These are phyloP conservation scores for Amphichorda felina DNA, from an alignment of 2,329 filamentous ascomycete species.

Conservation along the genomic window DNA sequence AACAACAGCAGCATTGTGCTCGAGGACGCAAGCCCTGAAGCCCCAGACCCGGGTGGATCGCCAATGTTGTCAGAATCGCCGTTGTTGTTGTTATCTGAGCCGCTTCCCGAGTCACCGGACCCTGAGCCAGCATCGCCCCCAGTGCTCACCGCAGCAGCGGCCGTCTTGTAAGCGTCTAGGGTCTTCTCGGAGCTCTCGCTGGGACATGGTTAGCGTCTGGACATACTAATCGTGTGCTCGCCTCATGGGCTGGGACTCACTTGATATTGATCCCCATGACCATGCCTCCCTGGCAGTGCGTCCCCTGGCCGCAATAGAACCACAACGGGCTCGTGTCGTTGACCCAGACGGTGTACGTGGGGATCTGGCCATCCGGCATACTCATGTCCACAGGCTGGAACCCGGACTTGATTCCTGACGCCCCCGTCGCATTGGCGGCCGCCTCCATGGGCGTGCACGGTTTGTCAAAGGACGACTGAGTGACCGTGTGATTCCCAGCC, in stretches of 20 bases:
- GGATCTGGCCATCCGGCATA: conserved; percentile 34
- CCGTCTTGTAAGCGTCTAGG: conserved; percentile 33
- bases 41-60: conserved; percentile 2
- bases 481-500: conserved; percentile 64
- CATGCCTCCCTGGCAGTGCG: conserved; percentile 68
- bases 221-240: background rate
- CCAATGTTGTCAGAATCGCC: conserved; percentile 1
- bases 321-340: conserved; percentile 61
- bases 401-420: conserved; percentile 50
- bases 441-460: conserved; percentile 53
- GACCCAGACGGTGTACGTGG: conserved; percentile 61
- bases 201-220: background rate
- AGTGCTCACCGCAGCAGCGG: conserved; percentile 15
- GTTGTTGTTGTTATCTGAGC: background rate
- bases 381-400: conserved; percentile 51
- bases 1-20: conserved; percentile 29
- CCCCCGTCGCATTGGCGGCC: conserved; percentile 25
- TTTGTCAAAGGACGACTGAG: conserved; percentile 62
- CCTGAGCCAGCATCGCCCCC: background rate
- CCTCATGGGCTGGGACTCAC: conserved; percentile 29
- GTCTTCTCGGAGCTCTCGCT: conserved; percentile 8
- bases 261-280: conserved; percentile 65
- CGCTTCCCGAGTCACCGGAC: conserved; percentile 4
- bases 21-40: conserved; percentile 24
- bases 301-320: conserved; percentile 65